Conservation (phyloP, 1,284 basidiomycete species). For the Pyrrhoderma lamaoense region DNA sequence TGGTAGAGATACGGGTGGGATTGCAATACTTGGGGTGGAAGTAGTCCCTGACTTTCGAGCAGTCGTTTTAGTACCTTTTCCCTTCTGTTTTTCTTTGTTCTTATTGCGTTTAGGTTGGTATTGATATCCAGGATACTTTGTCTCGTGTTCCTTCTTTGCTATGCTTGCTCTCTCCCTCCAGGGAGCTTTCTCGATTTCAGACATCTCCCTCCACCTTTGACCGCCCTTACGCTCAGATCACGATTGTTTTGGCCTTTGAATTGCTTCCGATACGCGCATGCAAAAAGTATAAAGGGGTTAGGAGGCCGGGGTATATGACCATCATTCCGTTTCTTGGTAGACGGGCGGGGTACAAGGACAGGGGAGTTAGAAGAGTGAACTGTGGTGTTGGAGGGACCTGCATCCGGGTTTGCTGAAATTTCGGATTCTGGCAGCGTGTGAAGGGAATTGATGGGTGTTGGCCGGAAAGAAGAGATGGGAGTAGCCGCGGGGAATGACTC, state of each 20-base stretch:
- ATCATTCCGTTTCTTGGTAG: background rate
- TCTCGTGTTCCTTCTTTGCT: slow-evolving; percentile 51
- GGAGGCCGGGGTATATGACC: slow-evolving; percentile 58
- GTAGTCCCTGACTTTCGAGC: background rate
- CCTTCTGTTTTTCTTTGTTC: slow-evolving; percentile 24
- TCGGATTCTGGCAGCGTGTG: background rate
- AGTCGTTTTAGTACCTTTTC: slow-evolving; percentile 22
- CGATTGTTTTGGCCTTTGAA: slow-evolving; percentile 39
- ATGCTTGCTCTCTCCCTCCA: slow-evolving; percentile 48
- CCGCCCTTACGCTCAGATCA: slow-evolving; percentile 52
- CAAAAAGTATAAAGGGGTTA: slow-evolving; percentile 80
- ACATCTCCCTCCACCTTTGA: slow-evolving; percentile 45
- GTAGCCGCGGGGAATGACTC: background rate
- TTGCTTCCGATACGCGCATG: slow-evolving; percentile 39
- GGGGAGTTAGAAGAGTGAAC: background rate
- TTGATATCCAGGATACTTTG: slow-evolving; percentile 48
- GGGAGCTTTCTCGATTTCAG: slow-evolving; percentile 38
- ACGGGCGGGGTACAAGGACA: too few species aligned
- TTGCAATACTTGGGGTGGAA: background rate
- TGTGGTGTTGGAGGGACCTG: too few species aligned
- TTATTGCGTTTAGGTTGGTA: slow-evolving; percentile 35
- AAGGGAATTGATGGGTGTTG: background rate
- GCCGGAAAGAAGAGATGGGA: slow-evolving; percentile 2
- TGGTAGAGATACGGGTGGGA: background rate
- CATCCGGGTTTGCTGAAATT: background rate